Base-by-base conservation (phyloP, 441 rosid genomes). In the Erodium moschatum region DNA sequence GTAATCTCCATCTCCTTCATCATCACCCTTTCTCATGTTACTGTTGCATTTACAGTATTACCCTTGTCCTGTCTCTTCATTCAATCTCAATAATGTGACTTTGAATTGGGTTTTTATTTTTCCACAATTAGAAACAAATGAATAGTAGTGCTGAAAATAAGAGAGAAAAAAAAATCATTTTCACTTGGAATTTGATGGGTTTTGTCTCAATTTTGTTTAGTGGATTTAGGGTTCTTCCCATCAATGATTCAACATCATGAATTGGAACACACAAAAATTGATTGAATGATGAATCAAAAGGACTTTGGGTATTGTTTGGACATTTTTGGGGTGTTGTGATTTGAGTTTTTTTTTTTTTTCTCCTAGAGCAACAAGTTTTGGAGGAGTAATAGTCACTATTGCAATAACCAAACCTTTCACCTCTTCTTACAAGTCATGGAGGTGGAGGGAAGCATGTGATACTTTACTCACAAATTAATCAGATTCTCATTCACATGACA, bases 1-100 rank as follows among this genome's bases (percentile, higher is more conserved):
- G 6, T 48, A 48, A 48, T 48, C 65, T 67, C 61, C 70, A 16
- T 62, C 44, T 44, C 58, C 33, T 13, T 46, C 65, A 56, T 58
- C 68, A 71, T 64, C 54, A 50, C 46, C 38, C n/a, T 27, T 27
- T 64, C 50, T 64, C 8, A 2, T 27, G 64, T 29, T 19, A 54
- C 13, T 54, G 24, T 54, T 38, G 61, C 6, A 54, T 54, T 54
- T 54, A 54, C 61, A 5, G 24, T 54, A 54, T 52, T 52, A 18
- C 60, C 60, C 60, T 4, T 50, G 19, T 52, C 21, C 20, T 52
- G 20, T n/a, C 20, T 16, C 19, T 4, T 48, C 5, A 12, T 12
- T 1, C 15, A 48, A 12, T n/a, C 6, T n/a, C 56, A 13, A 11
- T 12, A 13, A 48, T 33, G 38, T 33, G 6, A 33, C 38, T 33